Base-by-base conservation (phyloP, 306 rosid species). In the Vigna trinervia region DNA sequence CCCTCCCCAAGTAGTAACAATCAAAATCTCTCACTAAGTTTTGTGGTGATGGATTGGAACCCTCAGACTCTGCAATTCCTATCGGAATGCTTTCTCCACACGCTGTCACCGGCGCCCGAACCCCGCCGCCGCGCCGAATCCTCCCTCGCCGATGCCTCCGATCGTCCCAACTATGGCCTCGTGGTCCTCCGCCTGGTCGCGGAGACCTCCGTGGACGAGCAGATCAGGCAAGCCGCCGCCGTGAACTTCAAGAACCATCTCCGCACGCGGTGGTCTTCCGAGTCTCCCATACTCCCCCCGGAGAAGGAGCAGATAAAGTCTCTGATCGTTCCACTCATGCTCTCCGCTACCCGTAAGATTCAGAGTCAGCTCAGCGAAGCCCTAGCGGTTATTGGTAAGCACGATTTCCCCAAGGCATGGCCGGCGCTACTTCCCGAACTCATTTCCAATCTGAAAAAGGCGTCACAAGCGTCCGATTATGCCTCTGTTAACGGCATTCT, bases 321-420 rank as follows among this genome's bases (percentile, higher is more conserved):
- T 85, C 87, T 90, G 17, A 95, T 95, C 63, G 97, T 95, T 11
- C 84, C 96, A 0, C 94, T 95, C 45, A 95, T 95, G 99, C 99
- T 95, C 59, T 86, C 90, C 28, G 82, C 94, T 10, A 14, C 87
- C 5, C 83, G 93, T 1, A 86, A 77, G 67, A 95, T 92, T 73
- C 99, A 95, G 71, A 84, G 91, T 30, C 98, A 92, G 78, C 97
- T 95, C 66, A 91, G 98, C 58, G 97, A 95, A 84, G 98, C 99
- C 83, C 85, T 95, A 14, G 96, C 96, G 19, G 77, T 92, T 2
- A 91, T 95, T 30, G 91, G 97, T 20, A 82, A 92, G 68, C 96
- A 90, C 41, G 98, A 95, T 80, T 95, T 95, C 74, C 98, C 99
- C 5, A 92, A 86, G 85, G 71, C 80, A 0, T 95, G 99, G 99